Evolutionary conservation across 2,329 filamentous ascomycete genomes (phyloP), one percentile per base, ranked within the genome.

Genomic region (Metarhizium album): DNA sequence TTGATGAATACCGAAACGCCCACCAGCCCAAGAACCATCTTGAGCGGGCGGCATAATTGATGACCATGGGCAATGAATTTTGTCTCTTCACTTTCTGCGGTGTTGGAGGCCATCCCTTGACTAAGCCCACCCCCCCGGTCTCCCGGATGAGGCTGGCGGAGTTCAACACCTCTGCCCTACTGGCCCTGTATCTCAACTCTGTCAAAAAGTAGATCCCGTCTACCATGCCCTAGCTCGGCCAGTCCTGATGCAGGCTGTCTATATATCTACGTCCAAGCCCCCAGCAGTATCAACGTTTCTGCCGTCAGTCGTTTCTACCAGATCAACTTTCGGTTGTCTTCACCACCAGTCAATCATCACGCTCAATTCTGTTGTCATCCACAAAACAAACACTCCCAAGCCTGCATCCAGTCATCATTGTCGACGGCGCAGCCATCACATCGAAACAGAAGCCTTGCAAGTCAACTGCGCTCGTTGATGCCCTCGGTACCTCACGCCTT

Each of bases 121-220:
- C 37, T 37, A 43, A n/a, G n/a, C n/a, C n/a, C 54, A 37, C 37
- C 37, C 37, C 50, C 43, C 51, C n/a, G 45, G 48, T 47, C 40
- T 42, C 52, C 50, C 51, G 47, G 55, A 55, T 54, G 56, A 58
- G 55, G 52, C 53, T 59, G 52, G 54, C 42, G 46, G 37, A 20
- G 42, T 29, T 46, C 29, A 38, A 20, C 27, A 42, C 43, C 29
- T 48, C 45, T 52, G 49, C 49, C 49, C 49, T 51, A 52, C 38
- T 46, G 40, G 51, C 51, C 51, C 47, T 45, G 51, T 46, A 49
- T 51, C 42, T 50, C 47, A 45, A 45, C 47, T 45, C 43, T 49
- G 38, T 52, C 27, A 27, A 50, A 46, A 50, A 46, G 52, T 33
- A 52, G 50, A 54, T 54, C 52, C 55, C 49, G 50, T 47, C 35